Percentiles rank a stretch among this genome's conserved stretches.
phyloP scores from a whole-genome alignment of 441 rosid species.

The Syzygium syzygioides region DNA sequence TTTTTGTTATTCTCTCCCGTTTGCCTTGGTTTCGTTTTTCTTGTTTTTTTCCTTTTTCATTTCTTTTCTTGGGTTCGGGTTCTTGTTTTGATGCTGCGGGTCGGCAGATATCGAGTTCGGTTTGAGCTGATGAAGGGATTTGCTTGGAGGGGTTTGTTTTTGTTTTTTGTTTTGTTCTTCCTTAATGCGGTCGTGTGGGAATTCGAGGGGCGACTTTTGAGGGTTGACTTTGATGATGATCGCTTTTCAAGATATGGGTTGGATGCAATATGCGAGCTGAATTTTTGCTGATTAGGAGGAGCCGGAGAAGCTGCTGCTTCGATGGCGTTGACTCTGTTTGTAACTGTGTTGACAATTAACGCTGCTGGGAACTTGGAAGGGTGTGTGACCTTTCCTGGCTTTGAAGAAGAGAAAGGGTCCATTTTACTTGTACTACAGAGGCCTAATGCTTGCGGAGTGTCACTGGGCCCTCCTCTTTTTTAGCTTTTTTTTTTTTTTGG shows the following conservation, averaged over 20 bases:
- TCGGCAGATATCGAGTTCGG: neutral
- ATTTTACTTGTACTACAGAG: neutral
- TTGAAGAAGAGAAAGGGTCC: neutral
- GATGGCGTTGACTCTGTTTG: neutral
- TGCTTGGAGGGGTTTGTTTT: neutral
- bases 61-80: neutral
- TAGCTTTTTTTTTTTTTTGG: neutral
- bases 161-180: neutral
- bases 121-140: neutral
- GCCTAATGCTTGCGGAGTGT: neutral
- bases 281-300: neutral
- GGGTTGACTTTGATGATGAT: neutral
- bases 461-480: neutral
- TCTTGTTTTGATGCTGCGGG: neutral
- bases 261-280: neutral
- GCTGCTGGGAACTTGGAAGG: neutral
- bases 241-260: neutral
- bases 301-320: neutral
- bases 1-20: neutral
- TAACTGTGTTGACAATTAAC: neutral
- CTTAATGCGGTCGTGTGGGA: neutral
- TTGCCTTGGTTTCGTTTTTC: neutral
- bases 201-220: neutral
- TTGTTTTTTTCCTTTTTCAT: rapidly evolving
- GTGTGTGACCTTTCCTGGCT: neutral